A percentile compares a stretch with the other conserved stretches of the same genome.
Conservation (phyloP, 2,329 filamentous ascomycete species). For the Venturia carpophila region DNA sequence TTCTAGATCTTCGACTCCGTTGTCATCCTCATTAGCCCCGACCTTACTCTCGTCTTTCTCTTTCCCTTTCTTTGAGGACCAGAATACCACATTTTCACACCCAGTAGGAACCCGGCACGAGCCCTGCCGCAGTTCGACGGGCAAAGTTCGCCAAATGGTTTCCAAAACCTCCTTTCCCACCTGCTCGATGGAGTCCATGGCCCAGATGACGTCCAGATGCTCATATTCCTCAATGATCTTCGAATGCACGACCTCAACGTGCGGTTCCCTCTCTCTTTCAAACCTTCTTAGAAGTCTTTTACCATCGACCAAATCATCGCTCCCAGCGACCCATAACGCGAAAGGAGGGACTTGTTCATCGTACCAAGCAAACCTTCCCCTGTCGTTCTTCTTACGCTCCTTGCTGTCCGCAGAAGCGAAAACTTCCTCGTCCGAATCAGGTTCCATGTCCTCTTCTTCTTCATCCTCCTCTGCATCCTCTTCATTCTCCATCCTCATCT, state of each 20-base stretch:
- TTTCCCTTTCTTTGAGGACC: neutral
- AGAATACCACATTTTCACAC: slow-evolving; percentile 14
- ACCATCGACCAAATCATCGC: slow-evolving; percentile 80
- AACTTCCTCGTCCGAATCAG: slow-evolving; percentile 19
- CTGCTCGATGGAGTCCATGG: slow-evolving; percentile 76
- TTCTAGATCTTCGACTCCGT: neutral
- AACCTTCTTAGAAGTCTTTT: slow-evolving; percentile 65
- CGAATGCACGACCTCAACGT: slow-evolving; percentile 70
- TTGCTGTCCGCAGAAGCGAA: neutral
- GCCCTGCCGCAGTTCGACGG: slow-evolving; percentile 45
- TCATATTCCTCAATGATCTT: slow-evolving; percentile 84
- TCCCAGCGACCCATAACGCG: slow-evolving; percentile 79
- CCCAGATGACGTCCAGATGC: slow-evolving; percentile 92
- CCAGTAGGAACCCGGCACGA: slow-evolving; percentile 53
- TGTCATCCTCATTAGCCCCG: neutral
- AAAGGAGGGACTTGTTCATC: slow-evolving; percentile 70
- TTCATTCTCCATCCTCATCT: slow-evolving; percentile 53
- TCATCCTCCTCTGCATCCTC: slow-evolving; percentile 46
- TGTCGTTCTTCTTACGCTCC: slow-evolving; percentile 27
- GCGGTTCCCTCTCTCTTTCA: slow-evolving; percentile 67
- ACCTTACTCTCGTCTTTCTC: neutral
- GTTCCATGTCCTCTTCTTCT: slow-evolving; percentile 30
- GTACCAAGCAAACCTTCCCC: slow-evolving; percentile 62
- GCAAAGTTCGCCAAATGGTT: slow-evolving; percentile 72
- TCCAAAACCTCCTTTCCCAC: slow-evolving; percentile 74